phyloP scores from a whole-genome alignment of 2,329 filamentous ascomycete genomes.

The Raffaelea arxii region DNA sequence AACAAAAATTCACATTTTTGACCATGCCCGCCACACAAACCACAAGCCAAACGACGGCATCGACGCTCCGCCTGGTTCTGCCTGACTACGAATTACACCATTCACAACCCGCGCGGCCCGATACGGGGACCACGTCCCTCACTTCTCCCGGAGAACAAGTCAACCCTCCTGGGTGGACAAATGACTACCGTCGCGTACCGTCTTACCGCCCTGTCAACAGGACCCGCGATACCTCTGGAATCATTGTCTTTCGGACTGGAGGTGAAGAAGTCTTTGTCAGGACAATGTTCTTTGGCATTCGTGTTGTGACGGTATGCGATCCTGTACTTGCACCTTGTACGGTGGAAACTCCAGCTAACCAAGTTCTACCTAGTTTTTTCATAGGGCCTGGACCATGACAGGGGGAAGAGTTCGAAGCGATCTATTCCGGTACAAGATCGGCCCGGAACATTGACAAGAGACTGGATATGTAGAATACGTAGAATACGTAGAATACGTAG shows the following conservation, averaged over 20 bases:
- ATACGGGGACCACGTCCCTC: background rate
- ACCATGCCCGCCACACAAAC: slow-evolving; percentile 3
- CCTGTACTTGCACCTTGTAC: too few species aligned
- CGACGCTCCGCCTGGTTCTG: slow-evolving; percentile 6
- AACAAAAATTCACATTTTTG: slow-evolving; percentile 2
- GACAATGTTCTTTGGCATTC: slow-evolving; percentile 17
- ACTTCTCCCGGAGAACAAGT: slow-evolving; percentile 11
- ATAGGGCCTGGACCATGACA: slow-evolving; percentile 39
- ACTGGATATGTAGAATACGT: background rate
- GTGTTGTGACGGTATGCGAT: slow-evolving; percentile 12
- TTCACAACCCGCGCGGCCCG: background rate
- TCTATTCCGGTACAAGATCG: slow-evolving; percentile 41
- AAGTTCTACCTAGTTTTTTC: slow-evolving; percentile 21
- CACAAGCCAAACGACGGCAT: background rate
- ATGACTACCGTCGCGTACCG: slow-evolving; percentile 15
- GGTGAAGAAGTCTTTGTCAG: slow-evolving; percentile 14
- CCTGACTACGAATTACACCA: slow-evolving; percentile 19
- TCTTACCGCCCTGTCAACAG: slow-evolving; percentile 15
- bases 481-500: too few species aligned
- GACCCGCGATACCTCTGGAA: slow-evolving; percentile 12
- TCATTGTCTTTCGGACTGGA: slow-evolving; percentile 10
- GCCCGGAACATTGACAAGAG: slow-evolving; percentile 31
- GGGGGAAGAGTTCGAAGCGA: slow-evolving; percentile 35
- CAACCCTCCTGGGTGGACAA: slow-evolving; percentile 14
- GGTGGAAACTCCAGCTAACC: too few species aligned